phyloP scores from a whole-genome alignment of 495 filamentous ascomycete genomes.

The Thermochaetoides thermophila region DNA sequence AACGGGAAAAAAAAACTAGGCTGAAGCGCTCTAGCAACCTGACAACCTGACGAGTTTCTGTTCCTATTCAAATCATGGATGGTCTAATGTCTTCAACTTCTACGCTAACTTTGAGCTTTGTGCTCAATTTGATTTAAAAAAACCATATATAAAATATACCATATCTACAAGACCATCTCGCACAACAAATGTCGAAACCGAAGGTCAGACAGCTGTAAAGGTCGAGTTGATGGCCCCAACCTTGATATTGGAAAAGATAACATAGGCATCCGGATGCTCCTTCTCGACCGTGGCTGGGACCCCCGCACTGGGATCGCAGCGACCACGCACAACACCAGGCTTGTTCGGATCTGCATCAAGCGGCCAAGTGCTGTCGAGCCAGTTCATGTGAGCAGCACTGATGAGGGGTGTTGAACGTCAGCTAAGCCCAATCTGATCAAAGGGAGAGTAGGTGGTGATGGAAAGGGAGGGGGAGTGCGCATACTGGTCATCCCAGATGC shows the following conservation, averaged over 20 bases:
- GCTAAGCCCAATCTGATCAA: no score
- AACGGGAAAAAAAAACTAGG: no score
- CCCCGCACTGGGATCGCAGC: conserved; percentile 41
- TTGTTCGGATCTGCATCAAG: conserved; percentile 25
- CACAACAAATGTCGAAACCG: no score
- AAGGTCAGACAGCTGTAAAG: conserved; percentile 12
- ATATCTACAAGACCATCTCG: no score
- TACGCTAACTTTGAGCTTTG: no score
- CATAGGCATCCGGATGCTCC: conserved; percentile 33
- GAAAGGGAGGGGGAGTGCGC: not conserved
- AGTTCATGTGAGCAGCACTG: conserved; percentile 45
- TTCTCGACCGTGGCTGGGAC: conserved; percentile 37
- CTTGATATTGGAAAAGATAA: conserved; percentile 55
- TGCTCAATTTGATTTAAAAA: no score
- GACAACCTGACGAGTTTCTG: no score
- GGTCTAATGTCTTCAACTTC: no score
- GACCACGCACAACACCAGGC: conserved; percentile 48
- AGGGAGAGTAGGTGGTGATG: not conserved
- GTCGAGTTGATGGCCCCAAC: conserved; percentile 25
- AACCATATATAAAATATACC: no score
- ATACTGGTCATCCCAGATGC: conserved; percentile 54
- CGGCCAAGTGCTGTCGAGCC: conserved; percentile 57
- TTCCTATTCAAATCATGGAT: no score
- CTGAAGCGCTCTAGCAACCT: no score
- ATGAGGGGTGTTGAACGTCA: not conserved